Evolutionary conservation across 1,284 basidiomycete species (phyloP).

Genomic region (Apiotrichum gracile): DNA sequence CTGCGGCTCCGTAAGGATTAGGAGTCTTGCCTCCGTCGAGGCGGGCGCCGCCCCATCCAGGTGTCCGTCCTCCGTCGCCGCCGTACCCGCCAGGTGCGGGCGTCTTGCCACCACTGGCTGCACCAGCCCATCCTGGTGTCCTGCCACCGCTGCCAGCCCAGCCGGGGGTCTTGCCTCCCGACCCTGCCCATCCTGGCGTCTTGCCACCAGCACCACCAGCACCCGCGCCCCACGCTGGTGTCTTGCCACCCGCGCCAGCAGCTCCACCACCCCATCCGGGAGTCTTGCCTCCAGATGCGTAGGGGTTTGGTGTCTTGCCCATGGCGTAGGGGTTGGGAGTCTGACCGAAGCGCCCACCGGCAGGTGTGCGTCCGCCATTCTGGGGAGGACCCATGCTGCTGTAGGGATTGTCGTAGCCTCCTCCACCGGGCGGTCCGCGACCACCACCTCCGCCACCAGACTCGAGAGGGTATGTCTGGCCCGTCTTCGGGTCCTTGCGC

Average conservation of each 20-base stretch:
- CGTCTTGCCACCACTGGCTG: constrained; percentile 4
- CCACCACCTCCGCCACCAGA: constrained; percentile 19
- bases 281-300: constrained; percentile 46
- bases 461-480: constrained; percentile 40
- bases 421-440: constrained; percentile 9
- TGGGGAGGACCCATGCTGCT: constrained; percentile 8
- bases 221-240: constrained; percentile 52
- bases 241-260: constrained; percentile 53
- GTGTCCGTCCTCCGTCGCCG: constrained; percentile 42
- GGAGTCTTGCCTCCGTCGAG: constrained; percentile 50
- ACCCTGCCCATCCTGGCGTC: constrained; percentile 21
- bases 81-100: neutral
- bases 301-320: constrained; percentile 63
- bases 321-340: constrained; percentile 65
- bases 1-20: constrained; percentile 52
- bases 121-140: constrained; percentile 43
- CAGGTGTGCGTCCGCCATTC: constrained; percentile 33
- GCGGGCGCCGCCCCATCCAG: constrained; percentile 34
- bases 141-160: constrained; percentile 50
- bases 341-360: constrained; percentile 50
- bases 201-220: constrained; percentile 47
- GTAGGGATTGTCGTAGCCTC: constrained; percentile 40
- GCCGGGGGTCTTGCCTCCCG: constrained; percentile 50
- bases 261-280: constrained; percentile 46
- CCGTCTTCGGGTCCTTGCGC: constrained; percentile 59